Evolutionary conservation across 345 rosid genomes (phyloP).

Genomic region (Acer negundo): DNA sequence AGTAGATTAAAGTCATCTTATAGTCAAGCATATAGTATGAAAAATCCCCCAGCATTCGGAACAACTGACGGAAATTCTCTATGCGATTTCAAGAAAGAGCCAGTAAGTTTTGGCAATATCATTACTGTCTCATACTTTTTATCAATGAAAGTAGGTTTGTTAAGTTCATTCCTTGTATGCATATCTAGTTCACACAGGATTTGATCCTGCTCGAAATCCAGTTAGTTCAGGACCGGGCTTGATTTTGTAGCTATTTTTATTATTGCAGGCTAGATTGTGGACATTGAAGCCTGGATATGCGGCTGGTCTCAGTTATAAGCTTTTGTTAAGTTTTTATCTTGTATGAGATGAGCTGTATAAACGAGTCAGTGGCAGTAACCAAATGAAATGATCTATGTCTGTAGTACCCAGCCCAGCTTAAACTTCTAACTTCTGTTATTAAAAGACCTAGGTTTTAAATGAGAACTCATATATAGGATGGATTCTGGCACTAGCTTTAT

Average conservation of each 20-base stretch:
- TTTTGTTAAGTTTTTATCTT: background rate
- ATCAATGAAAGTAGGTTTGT: background rate
- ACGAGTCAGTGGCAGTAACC: background rate
- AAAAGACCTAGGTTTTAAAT: background rate
- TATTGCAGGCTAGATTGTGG: background rate
- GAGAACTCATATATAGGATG: background rate
- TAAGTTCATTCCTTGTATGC: background rate
- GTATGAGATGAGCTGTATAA: background rate
- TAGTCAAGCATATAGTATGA: slow-evolving; percentile 41
- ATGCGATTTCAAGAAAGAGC: slow-evolving; percentile 36
- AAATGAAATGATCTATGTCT: background rate
- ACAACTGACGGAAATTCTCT: slow-evolving; percentile 29
- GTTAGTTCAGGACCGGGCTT: background rate
- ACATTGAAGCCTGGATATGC: background rate
- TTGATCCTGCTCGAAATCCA: background rate
- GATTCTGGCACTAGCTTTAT: too few species aligned
- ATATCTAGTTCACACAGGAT: background rate
- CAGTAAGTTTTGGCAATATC: slow-evolving; percentile 40
- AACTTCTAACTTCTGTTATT: background rate
- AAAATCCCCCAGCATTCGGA: slow-evolving; percentile 24
- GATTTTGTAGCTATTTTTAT: background rate
- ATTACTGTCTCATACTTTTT: slow-evolving; percentile 9
- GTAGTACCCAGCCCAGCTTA: background rate
- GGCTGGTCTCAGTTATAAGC: background rate
- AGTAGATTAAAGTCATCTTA: slow-evolving; percentile 58